A percentile compares a stretch with the other conserved stretches of the same genome.
phyloP scores from a whole-genome alignment of 768 basidiomycete genomes.

The Jaapia argillacea region DNA sequence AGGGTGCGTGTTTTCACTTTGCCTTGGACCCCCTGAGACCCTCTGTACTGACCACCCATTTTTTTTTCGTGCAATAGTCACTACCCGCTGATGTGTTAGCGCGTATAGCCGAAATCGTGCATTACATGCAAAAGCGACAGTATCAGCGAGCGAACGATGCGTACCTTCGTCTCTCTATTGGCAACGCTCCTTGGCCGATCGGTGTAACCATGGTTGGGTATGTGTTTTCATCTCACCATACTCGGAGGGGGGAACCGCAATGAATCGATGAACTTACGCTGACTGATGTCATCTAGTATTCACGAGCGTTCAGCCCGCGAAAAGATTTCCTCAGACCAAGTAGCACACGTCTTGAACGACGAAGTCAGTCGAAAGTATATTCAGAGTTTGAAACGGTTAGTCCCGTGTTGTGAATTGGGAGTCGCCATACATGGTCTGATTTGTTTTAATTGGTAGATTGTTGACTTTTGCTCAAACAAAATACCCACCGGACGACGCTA shows the following conservation, averaged over 20 bases:
- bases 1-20: conserved; percentile 37
- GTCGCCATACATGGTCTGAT: neutral
- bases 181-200: conserved; percentile 99
- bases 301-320: conserved; percentile 97
- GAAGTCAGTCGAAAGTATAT: conserved; percentile 99
- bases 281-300: conserved; percentile 60
- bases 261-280: neutral
- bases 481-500: conserved; percentile 87
- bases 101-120: conserved; percentile 87
- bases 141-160: conserved; percentile 96
- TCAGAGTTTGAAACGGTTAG: conserved; percentile 90
- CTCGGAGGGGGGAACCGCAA: neutral
- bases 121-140: conserved; percentile 92
- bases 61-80: conserved; percentile 29
- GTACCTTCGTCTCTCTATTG: conserved; percentile 93
- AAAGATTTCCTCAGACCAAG: conserved; percentile 95
- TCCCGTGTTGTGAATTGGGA: neutral
- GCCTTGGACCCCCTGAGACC: neutral
- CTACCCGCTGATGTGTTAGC: conserved; percentile 78
- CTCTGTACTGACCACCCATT: neutral
- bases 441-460: conserved; percentile 59
- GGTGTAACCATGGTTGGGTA: conserved; percentile 99
- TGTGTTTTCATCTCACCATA: conserved; percentile 16
- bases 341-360: conserved; percentile 97
- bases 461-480: conserved; percentile 95